Percentiles rank a stretch among this genome's conserved stretches.
Evolutionary conservation across 495 filamentous ascomycete species (phyloP).

Genomic region (Lophiostoma macrostomum): DNA sequence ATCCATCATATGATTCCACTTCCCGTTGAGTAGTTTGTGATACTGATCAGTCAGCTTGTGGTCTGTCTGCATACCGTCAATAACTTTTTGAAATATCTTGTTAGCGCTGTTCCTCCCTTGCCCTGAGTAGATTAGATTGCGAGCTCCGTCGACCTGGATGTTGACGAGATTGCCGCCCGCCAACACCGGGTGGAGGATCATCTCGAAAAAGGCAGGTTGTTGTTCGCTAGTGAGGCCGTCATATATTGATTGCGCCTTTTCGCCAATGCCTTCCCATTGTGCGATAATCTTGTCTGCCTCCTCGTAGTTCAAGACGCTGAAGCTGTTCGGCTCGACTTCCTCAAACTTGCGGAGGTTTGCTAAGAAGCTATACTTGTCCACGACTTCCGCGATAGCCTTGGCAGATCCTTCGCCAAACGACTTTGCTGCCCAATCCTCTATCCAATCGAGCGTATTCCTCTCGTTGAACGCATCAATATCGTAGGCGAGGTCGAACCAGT

Average conservation of each 20-base stretch:
- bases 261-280: conserved; percentile 59
- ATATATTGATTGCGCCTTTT: conserved; percentile 55
- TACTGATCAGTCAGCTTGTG: conserved; percentile 59
- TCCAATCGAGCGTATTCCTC: conserved; percentile 55
- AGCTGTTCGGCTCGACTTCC: conserved; percentile 60
- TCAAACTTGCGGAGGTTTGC: conserved; percentile 67
- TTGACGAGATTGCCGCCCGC: conserved; percentile 60
- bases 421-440: conserved; percentile 55
- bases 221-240: conserved; percentile 47
- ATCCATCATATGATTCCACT: conserved; percentile 74
- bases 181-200: conserved; percentile 64
- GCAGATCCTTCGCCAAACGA: conserved; percentile 57
- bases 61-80: conserved; percentile 61
- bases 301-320: conserved; percentile 66
- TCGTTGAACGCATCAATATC: conserved; percentile 54
- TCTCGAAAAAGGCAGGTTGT: conserved; percentile 64
- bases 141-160: conserved; percentile 59
- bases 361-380: conserved; percentile 61
- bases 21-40: conserved; percentile 61
- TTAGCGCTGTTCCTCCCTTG: conserved; percentile 69
- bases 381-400: conserved; percentile 51
- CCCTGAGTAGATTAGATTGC: conserved; percentile 60
- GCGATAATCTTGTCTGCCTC: conserved; percentile 63
- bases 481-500: conserved; percentile 66
- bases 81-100: conserved; percentile 53